Percentiles rank a stretch among this genome's conserved stretches.
phyloP scores from a whole-genome alignment of 805 yeast species.

The Monosporozyma aquatica region DNA sequence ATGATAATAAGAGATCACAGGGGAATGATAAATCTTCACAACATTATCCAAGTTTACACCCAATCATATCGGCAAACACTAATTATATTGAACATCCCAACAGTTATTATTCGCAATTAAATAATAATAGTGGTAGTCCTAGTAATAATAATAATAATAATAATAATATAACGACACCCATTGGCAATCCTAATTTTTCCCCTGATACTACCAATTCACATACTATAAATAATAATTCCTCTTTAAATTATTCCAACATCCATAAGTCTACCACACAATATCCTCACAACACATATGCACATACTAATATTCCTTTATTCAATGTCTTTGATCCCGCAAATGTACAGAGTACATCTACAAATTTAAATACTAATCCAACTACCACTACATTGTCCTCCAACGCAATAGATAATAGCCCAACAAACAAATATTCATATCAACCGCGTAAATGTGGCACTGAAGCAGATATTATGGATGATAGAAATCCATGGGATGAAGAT shows the following conservation, averaged over 20 bases:
- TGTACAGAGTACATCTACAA: too few species aligned
- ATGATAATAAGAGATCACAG: background rate
- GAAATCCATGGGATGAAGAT: constrained; percentile 27
- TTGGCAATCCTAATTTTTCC: too few species aligned
- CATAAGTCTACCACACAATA: background rate
- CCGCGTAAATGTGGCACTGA: background rate
- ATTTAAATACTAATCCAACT: background rate
- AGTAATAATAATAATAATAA: background rate
- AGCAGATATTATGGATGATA: constrained; percentile 1
- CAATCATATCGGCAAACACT: constrained; percentile 30
- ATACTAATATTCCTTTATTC: constrained; percentile 1
- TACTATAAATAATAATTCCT: background rate
- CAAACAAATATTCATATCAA: background rate
- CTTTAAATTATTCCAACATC: constrained; percentile 2
- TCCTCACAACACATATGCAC: background rate
- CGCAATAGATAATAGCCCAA: background rate
- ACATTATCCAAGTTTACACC: constrained; percentile 15
- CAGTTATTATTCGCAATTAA: background rate
- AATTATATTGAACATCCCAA: constrained; percentile 12
- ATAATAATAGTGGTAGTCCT: background rate
- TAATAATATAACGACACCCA: background rate
- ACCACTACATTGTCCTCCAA: background rate
- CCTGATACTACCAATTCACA: too few species aligned
- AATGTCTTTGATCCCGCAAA: too few species aligned
- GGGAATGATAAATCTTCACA: constrained; percentile 14